phyloP scores from a whole-genome alignment of 805 yeast species.

The Brettanomyces bruxellensis region DNA sequence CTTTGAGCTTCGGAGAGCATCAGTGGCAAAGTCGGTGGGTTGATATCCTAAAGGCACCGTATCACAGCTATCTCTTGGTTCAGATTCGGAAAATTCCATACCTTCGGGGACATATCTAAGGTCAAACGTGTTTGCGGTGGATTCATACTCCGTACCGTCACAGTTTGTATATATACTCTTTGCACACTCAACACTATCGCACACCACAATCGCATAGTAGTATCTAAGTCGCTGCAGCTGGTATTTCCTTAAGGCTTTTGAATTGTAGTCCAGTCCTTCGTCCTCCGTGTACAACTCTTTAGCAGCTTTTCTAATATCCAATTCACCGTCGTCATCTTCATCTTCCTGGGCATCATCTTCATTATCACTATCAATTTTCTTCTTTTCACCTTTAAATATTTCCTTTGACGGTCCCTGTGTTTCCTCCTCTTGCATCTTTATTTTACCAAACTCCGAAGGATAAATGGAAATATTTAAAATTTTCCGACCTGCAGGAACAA shows the following conservation, averaged over 20 bases:
- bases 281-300: conserved; percentile 60
- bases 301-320: conserved; percentile 50
- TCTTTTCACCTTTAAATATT: conserved; percentile 42
- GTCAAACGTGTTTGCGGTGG: conserved; percentile 91
- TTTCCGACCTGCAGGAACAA: conserved; percentile 68
- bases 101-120: conserved; percentile 88
- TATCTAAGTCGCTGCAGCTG: conserved; percentile 90
- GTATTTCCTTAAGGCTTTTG: conserved; percentile 75
- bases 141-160: conserved; percentile 93
- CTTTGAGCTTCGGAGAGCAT: conserved; percentile 92
- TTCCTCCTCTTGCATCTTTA: conserved; percentile 84
- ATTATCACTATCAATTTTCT: conserved; percentile 27
- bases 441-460: conserved; percentile 91
- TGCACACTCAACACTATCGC: conserved; percentile 69
- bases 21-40: conserved; percentile 79
- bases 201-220: conserved; percentile 82
- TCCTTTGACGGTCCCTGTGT: conserved; percentile 89
- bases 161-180: conserved; percentile 71
- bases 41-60: conserved; percentile 69
- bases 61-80: conserved; percentile 64
- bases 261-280: conserved; percentile 71
- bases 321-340: conserved; percentile 34
- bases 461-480: conserved; percentile 63
- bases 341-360: conserved; percentile 33
- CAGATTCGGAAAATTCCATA: conserved; percentile 67